Base-by-base conservation (phyloP, 2,329 filamentous ascomycete species). In the Microdochium paspali region DNA sequence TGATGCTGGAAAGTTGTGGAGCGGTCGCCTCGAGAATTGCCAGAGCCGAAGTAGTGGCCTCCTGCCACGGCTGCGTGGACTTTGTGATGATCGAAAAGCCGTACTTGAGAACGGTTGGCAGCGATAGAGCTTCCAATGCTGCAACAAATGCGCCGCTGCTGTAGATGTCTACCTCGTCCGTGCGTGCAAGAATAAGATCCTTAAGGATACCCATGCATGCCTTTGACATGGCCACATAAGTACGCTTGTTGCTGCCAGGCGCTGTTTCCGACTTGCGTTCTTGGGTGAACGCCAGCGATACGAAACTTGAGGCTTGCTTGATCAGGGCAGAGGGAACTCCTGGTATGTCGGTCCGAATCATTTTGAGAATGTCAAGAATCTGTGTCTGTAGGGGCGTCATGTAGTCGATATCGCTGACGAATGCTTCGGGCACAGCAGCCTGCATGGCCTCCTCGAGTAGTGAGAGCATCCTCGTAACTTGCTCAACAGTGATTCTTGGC, bases 211-310 rank as follows among this genome's bases (percentile, higher is more conserved):
- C 69, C 76, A 95, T 93, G 49, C 85, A 82, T 20, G 80, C 79
- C 63, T 93, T 95, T 1, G 90, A 89, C 59, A 97, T 79, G 28
- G 93, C 91, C 47, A 98, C 82, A 60, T 90, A 97, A 0, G 89
- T 95, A 6, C 88, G 85, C 48, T 80, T 80, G n/a, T 20, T 40
- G 35, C 23, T 40, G 3, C n/a, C n/a, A 18, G 20, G 20, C 35
- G 35, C 4, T 3, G 6, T 21, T 45, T 64, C 45, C 56, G 51
- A n/a, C 28, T 53, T 61, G 54, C 62, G 63, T 47, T 53, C 66
- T 47, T 51, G 24, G 0, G 70, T 65, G 55, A 87, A 90, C 1
- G 88, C 84, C 28, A 95, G 70, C 2, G 79, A 76, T 9, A 82
- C 76, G 50, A 95, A 81, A 45, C 86, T 78, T 1, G 88, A 79